Evolutionary conservation across 2,329 filamentous ascomycete species (phyloP).

Genomic region (Bipolaris zeicola): DNA sequence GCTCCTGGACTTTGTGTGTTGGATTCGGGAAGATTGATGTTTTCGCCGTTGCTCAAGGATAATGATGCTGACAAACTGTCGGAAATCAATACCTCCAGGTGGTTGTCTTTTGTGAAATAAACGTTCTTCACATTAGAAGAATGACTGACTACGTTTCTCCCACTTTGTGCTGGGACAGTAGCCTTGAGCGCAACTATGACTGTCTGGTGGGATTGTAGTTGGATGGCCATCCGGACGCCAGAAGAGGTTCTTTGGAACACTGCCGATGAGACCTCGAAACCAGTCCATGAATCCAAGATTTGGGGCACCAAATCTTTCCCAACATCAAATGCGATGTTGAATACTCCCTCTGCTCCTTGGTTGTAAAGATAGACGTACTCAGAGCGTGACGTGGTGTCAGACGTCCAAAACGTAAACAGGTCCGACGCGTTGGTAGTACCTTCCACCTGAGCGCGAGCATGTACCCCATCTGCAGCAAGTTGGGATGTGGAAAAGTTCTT

Average conservation of each 20-base stretch:
- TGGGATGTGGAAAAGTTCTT: not conserved
- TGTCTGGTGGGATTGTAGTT: not conserved
- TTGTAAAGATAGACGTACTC: not conserved
- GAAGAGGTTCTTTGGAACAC: not conserved
- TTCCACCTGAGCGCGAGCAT: not conserved
- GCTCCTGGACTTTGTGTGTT: not conserved
- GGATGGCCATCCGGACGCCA: not conserved
- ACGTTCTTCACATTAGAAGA: not conserved
- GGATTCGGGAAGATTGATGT: not conserved
- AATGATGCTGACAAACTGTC: not conserved
- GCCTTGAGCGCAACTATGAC: not conserved
- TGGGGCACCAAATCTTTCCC: not conserved
- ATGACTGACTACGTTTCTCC: not conserved
- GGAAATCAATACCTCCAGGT: not conserved
- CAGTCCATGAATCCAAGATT: not conserved
- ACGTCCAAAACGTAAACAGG: not conserved
- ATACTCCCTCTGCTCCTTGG: not conserved
- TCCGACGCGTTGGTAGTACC: not conserved
- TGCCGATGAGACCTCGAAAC: not conserved
- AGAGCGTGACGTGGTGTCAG: not conserved
- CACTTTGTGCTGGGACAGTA: not conserved
- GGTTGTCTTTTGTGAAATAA: not conserved
- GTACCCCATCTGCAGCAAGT: not conserved
- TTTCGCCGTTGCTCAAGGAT: not conserved
- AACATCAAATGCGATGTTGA: not conserved